phyloP scores from a whole-genome alignment of 2,329 filamentous ascomycete genomes.

The Claviceps maximensis region DNA sequence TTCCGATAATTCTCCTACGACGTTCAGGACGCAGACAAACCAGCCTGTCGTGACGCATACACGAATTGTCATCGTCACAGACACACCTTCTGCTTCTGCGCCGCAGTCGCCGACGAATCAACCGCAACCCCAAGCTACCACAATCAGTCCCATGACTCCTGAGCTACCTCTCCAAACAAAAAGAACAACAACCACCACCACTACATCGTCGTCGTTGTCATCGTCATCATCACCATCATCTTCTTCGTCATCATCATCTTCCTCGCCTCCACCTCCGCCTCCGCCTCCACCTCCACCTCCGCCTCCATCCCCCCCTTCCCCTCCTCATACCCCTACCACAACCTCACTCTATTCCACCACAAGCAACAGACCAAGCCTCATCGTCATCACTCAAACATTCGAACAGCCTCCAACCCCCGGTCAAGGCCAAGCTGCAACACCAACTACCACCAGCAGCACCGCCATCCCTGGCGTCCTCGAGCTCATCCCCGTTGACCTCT shows the following conservation, averaged over 20 bases:
- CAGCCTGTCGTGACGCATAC: not conserved
- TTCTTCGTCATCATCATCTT: not conserved
- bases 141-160: not conserved
- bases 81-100: not conserved
- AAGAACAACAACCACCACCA: not conserved
- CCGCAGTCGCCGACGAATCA: not conserved
- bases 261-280: not conserved
- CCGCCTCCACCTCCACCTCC: not conserved
- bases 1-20: constrained; percentile 1
- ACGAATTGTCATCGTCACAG: not conserved
- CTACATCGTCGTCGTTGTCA: not conserved
- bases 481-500: constrained; percentile 16
- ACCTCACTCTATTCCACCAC: not conserved
- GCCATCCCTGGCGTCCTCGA: constrained; percentile 13
- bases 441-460: not conserved
- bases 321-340: not conserved
- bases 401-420: constrained; percentile 10
- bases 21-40: not conserved
- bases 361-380: constrained; percentile 4
- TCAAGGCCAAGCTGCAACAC: constrained; percentile 1
- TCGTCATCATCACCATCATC: not conserved
- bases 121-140: not conserved
- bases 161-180: not conserved
- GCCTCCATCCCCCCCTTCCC: not conserved
- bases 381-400: constrained; percentile 17